Conservation (phyloP, 495 filamentous ascomycete genomes). For the Articulospora tetracladia region DNA sequence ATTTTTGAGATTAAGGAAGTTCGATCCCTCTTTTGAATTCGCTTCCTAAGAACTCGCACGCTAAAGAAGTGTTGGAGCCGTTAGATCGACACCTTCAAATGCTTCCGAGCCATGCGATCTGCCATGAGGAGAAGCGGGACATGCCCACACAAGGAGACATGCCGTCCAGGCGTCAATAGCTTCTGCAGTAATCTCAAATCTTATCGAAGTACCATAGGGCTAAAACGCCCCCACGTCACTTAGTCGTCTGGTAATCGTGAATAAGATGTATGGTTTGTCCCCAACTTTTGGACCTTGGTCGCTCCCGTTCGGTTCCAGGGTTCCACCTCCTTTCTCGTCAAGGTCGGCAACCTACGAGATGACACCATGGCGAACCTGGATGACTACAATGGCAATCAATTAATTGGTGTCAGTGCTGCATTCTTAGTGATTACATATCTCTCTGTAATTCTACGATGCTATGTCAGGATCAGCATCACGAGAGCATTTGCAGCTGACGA, state of each 20-base stretch:
- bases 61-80: not conserved
- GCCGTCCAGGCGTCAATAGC: not conserved
- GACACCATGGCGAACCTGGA: not conserved
- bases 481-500: slow-evolving; percentile 37
- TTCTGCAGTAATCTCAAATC: not conserved
- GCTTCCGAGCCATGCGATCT: not conserved
- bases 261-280: not conserved
- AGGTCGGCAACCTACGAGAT: not conserved
- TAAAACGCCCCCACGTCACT: not conserved
- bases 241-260: not conserved
- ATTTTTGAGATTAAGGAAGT: not conserved
- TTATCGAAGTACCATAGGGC: not conserved
- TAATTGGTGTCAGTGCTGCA: slow-evolving; percentile 27
- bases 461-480: slow-evolving; percentile 32
- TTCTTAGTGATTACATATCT: slow-evolving; percentile 32
- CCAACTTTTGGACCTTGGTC: too few species aligned
- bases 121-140: not conserved
- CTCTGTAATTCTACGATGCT: slow-evolving; percentile 33
- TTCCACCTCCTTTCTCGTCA: not conserved
- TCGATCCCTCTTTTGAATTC: not conserved
- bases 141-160: not conserved
- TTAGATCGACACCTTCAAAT: not conserved
- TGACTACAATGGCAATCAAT: slow-evolving; percentile 31
- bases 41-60: not conserved
- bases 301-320: not conserved